Evolutionary conservation across 1,284 basidiomycete species (phyloP).

Genomic region (Pseudozyma pruni): DNA sequence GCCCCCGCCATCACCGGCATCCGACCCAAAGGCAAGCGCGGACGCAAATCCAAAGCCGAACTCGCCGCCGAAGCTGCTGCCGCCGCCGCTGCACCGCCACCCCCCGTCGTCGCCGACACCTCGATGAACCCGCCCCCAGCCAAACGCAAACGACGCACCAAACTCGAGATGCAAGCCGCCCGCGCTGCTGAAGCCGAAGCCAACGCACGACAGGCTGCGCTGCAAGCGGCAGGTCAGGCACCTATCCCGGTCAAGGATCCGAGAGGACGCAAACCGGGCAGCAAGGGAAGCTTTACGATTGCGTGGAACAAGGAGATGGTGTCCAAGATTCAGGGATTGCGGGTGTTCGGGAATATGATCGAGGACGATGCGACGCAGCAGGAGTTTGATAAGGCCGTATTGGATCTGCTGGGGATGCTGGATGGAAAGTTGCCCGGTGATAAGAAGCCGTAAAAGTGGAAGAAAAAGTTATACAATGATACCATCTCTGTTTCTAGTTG

Average conservation of each 20-base stretch:
- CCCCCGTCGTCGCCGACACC: constrained; percentile 8
- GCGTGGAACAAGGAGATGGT: constrained; percentile 48
- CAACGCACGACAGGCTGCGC: constrained; percentile 21
- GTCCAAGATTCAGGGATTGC: constrained; percentile 34
- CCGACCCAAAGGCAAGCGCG: constrained; percentile 38
- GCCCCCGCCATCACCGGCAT: constrained; percentile 10
- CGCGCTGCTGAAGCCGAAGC: constrained; percentile 27
- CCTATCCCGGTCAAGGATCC: constrained; percentile 37
- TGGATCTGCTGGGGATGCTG: constrained; percentile 38
- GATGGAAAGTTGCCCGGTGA: constrained; percentile 37
- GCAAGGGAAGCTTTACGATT: constrained; percentile 30
- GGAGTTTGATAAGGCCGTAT: constrained; percentile 40
- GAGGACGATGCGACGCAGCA: constrained; percentile 45
- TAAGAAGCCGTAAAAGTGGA: constrained; percentile 6
- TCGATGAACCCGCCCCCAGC: constrained; percentile 32
- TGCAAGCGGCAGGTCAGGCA: constrained; percentile 30
- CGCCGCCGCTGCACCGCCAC: constrained; percentile 12
- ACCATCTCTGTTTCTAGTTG: background rate
- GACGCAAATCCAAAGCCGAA: constrained; percentile 41
- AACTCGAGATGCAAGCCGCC: constrained; percentile 39
- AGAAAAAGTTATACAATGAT: too few relatives aligned
- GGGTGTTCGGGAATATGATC: constrained; percentile 48
- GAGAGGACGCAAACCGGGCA: constrained; percentile 22
- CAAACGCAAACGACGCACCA: constrained; percentile 37
- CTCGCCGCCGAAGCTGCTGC: constrained; percentile 40